These are phyloP conservation scores for Ceriops zippeliana DNA, from an alignment of 345 rosid species.

Conservation along the genomic window DNA sequence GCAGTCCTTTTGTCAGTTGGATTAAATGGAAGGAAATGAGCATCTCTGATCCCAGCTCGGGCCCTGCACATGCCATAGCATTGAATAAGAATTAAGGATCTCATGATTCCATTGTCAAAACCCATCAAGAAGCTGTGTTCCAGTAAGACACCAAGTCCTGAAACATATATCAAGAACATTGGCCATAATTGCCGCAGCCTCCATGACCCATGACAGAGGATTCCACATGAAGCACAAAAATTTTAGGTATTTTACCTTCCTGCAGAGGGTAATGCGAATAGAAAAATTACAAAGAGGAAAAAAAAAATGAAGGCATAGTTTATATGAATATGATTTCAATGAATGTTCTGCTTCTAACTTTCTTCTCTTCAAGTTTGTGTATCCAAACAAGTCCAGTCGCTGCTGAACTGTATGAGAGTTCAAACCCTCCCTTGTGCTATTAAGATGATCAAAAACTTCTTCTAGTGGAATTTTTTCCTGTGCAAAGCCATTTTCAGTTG, in stretches of 20 bases:
- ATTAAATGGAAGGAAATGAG: slow-evolving; percentile 42
- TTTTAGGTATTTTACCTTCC: slow-evolving; percentile 57
- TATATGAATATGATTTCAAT: not conserved
- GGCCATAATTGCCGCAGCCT: slow-evolving; percentile 71
- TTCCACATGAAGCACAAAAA: slow-evolving; percentile 67
- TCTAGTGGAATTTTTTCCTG: slow-evolving; percentile 56
- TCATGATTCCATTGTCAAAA: not conserved
- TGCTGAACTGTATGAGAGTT: slow-evolving; percentile 33
- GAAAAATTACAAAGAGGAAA: not conserved
- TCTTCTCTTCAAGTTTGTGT: slow-evolving; percentile 56
- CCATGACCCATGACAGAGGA: slow-evolving; percentile 76
- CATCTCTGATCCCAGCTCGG: slow-evolving; percentile 33
- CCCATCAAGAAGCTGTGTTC: not conserved
- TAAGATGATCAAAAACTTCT: too few relatives aligned
- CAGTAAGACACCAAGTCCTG: not conserved
- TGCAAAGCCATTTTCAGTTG: slow-evolving; percentile 8
- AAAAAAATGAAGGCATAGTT: slow-evolving; percentile 3
- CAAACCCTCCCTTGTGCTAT: slow-evolving; percentile 49
- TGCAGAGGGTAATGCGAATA: slow-evolving; percentile 14
- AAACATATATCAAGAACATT: slow-evolving; percentile 37
- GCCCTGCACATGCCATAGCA: slow-evolving; percentile 5
- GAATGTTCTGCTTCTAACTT: slow-evolving; percentile 19
- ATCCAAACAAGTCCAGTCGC: slow-evolving; percentile 50
- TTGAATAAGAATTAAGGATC: not conserved
- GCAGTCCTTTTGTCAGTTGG: slow-evolving; percentile 44